Evolutionary conservation across 208 protist species (phyloP), one percentile per base, ranked within the genome.

Genomic region (Kentomonas sorsogonicus): DNA sequence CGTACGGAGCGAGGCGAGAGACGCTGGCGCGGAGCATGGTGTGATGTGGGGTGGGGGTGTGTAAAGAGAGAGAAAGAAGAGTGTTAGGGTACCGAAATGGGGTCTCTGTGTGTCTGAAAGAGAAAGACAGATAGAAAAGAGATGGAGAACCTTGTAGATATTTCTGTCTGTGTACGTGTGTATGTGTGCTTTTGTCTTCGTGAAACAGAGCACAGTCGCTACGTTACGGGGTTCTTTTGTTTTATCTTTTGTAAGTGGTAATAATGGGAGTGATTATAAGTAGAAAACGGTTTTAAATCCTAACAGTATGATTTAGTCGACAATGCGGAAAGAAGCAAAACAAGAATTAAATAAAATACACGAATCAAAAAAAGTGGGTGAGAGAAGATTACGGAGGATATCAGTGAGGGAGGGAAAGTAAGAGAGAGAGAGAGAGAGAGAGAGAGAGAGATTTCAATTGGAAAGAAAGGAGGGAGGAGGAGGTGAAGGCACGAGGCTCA

Each of bases 1-100:
- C 98, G 60, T 98, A 90, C 4, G 82, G 60, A 58, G 74, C 82
- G 44, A 83, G 48, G 30, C 39, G 53, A 41, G 63, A 54, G 53
- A 61, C 43, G 46, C 58, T 80, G 65, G 66, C 60, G 66, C 83
- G 79, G 23, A 94, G 72, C 87, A 94, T 94, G 44, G 41, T 53
- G 34, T 45, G n/a, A n/a, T n/a, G n/a, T 45, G 22, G 5, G 5
- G 15, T 23, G 33, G 11, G 5, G 7, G 25, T 20, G 4, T n/a
- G 18, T 5, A 46, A 46, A 46, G 18, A n/a, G 18, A 46, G 13
- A 26, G 7, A 46, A 46, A 46, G 18, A 46, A 46, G 7, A 15
- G 11, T 38, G 7, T 43, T 54, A n/a, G 16, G 7, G 30, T 51
- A 4, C 3, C 0, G 20, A 18, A 38, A 40, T 64, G 56, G 4